Evolutionary conservation across 1,139 yeast genomes (phyloP).

Genomic region (Magnusiomyces sp.): DNA sequence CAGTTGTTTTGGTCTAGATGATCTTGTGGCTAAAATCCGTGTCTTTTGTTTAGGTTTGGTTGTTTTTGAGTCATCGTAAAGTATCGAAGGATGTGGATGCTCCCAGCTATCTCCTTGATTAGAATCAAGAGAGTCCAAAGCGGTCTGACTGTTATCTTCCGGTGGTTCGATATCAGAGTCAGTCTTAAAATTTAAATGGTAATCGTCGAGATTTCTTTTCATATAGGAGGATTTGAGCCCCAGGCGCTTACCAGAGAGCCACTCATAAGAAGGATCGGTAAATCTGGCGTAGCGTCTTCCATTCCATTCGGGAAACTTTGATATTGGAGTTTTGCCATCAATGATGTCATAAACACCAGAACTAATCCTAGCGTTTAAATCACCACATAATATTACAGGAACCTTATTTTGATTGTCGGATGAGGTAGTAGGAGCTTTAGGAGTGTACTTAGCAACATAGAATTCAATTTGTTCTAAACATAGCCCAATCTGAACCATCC

Average conservation of each 20-base stretch:
- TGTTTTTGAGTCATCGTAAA: no score
- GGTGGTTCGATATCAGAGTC: background rate
- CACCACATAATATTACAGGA: slow-evolving; percentile 5
- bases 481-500: slow-evolving; percentile 5
- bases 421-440: background rate
- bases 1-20: background rate
- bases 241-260: background rate
- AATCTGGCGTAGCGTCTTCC: slow-evolving; percentile 5
- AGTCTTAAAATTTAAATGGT: background rate
- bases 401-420: slow-evolving; percentile 3
- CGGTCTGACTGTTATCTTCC: background rate
- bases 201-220: background rate
- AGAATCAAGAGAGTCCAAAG: background rate
- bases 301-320: slow-evolving; percentile 1
- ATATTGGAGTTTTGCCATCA: slow-evolving; percentile 1
- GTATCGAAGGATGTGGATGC: background rate
- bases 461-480: slow-evolving; percentile 8
- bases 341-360: slow-evolving; percentile 2
- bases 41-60: background rate
- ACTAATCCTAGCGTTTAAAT: background rate
- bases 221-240: slow-evolving; percentile 1
- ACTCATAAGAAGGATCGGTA: background rate
- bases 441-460: slow-evolving; percentile 3
- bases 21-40: background rate
- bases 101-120: background rate